Base-by-base conservation (phyloP, 352 stramenopile species). In the Thraustochytrium sp. region DNA sequence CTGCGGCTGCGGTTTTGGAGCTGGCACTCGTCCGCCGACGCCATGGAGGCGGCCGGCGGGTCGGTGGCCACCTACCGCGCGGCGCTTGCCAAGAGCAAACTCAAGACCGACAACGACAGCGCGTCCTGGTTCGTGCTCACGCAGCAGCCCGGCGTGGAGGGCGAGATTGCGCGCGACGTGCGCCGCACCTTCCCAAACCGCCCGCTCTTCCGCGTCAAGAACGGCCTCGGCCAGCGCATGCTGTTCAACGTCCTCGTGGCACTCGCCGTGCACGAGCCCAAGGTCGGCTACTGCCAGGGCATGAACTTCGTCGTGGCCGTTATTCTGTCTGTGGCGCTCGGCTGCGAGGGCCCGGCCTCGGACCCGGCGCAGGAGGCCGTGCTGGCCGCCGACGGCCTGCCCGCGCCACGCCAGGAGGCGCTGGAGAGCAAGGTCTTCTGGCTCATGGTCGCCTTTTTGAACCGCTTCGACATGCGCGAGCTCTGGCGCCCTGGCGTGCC, bases 241-340 rank as follows among this genome's bases (percentile, higher is more conserved):
- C 51, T 80, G 9, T 80, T 80, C 44, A 80, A 80, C 36, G 34
- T 80, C 42, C 68, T 80, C 48, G 26, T 80, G 11, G 68, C 68
- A 2, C 23, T 80, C 8, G 68, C 68, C 29, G 68, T 80, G 44
- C 29, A 68, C 40, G 68, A 80, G 51, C 68, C 40, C 38, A 80
- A 68, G 61, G 91, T 96, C 23, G 91, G 92, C 3, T 96, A 96
- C 82, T 96, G 92, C 87, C 86, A 95, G 78, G 93, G 93, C 65
- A 96, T 97, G 90, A 86, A 89, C 77, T 88, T 92, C 61, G 89
- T 92, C 76, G 86, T 92, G 16, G 89, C 88, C 3, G 64, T 65
- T 48, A 51, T 82, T 34, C 53, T 85, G 2, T 48, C 63, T 16
- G 53, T 82, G 40, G 29, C 55, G 29, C 64, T 61, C 36, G 31